These are phyloP conservation scores for Aspergillus ochraceoroseus DNA, from an alignment of 2,329 filamentous ascomycete genomes.

Conservation along the genomic window DNA sequence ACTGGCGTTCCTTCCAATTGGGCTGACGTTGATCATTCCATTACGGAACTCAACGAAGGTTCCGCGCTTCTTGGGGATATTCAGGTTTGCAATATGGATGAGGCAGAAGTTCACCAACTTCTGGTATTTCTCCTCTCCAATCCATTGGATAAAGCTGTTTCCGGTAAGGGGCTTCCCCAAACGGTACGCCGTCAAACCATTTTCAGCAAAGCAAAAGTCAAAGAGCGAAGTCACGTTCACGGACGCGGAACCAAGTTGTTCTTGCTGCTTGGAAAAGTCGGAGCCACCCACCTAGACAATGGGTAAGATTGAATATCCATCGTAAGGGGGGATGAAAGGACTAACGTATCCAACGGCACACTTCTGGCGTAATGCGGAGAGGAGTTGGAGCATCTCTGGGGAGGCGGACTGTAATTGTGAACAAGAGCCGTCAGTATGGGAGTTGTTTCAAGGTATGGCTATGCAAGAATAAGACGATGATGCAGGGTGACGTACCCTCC, in stretches of 20 bases:
- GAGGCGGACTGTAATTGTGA: conserved; percentile 54
- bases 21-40: conserved; percentile 62
- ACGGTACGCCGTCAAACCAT: conserved; percentile 87
- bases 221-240: conserved; percentile 76
- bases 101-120: conserved; percentile 55
- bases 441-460: background rate
- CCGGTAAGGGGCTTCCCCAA: conserved; percentile 69
- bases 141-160: conserved; percentile 84
- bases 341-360: conserved; percentile 34
- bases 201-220: conserved; percentile 97
- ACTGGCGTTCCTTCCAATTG: conserved; percentile 73
- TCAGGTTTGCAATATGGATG: conserved; percentile 57
- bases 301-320: conserved; percentile 16
- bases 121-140: conserved; percentile 75
- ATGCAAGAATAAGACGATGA: conserved; percentile 1
- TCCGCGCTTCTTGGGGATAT: conserved; percentile 59
- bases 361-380: conserved; percentile 68
- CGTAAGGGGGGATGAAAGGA: conserved; percentile 3
- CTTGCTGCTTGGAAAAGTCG: conserved; percentile 89
- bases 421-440: conserved; percentile 2
- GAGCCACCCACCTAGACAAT: conserved; percentile 66
- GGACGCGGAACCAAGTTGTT: conserved; percentile 72
- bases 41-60: conserved; percentile 65
- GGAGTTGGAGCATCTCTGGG: conserved; percentile 76
- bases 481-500: conserved; percentile 52